phyloP scores from a whole-genome alignment of 2,329 filamentous ascomycete genomes.

The Chrysosporium queenslandicum region DNA sequence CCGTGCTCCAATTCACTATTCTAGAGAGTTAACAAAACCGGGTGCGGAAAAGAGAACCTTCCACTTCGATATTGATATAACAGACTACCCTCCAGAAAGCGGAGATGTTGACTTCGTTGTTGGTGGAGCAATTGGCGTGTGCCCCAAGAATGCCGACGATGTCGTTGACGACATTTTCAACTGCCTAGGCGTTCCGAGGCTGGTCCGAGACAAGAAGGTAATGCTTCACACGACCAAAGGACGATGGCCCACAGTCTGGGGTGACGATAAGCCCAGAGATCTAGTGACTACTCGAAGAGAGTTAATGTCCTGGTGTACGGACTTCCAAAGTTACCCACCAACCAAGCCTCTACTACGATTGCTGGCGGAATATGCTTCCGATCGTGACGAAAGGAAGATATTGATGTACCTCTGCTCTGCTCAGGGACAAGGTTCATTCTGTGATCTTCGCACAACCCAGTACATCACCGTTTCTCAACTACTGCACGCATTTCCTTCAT shows the following conservation, averaged over 20 bases:
- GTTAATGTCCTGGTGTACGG: slow-evolving; percentile 89
- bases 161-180: slow-evolving; percentile 79
- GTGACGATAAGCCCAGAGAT: slow-evolving; percentile 72
- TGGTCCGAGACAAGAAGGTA: slow-evolving; percentile 73
- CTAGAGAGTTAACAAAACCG: slow-evolving; percentile 73
- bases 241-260: slow-evolving; percentile 97
- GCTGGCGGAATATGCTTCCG: slow-evolving; percentile 71
- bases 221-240: slow-evolving; percentile 68
- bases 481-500: slow-evolving; percentile 81
- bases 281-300: slow-evolving; percentile 84
- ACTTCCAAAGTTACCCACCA: slow-evolving; percentile 84
- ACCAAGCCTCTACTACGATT: slow-evolving; percentile 79
- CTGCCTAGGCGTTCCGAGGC: slow-evolving; percentile 67
- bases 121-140: slow-evolving; percentile 87
- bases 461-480: slow-evolving; percentile 79
- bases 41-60: slow-evolving; percentile 95
- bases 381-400: slow-evolving; percentile 77
- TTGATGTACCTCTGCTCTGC: slow-evolving; percentile 75
- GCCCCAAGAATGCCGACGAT: slow-evolving; percentile 69
- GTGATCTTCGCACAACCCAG: slow-evolving; percentile 82
- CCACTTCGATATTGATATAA: slow-evolving; percentile 94
- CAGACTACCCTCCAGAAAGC: slow-evolving; percentile 76
- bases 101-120: slow-evolving; percentile 87
- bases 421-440: slow-evolving; percentile 86
- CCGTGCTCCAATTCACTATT: slow-evolving; percentile 73